phyloP scores from a whole-genome alignment of 805 yeast genomes.

The Pichia thaimueangensis region DNA sequence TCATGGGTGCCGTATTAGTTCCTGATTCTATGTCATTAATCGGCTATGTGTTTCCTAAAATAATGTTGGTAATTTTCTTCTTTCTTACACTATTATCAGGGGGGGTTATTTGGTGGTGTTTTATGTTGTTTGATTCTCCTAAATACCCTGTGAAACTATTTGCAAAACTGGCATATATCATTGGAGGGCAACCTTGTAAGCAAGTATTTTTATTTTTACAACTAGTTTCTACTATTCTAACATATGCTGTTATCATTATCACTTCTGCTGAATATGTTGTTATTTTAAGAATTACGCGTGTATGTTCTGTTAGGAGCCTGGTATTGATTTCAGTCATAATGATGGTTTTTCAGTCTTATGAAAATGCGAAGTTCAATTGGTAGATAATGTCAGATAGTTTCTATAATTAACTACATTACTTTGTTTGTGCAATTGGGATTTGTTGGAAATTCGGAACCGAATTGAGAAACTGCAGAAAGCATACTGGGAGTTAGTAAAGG shows the following conservation, averaged over 20 bases:
- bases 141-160: constrained; percentile 37
- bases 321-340: constrained; percentile 35
- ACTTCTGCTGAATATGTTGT: constrained; percentile 36
- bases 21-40: constrained; percentile 10
- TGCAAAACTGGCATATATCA: constrained; percentile 35
- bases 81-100: constrained; percentile 35
- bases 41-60: constrained; percentile 11
- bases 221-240: constrained; percentile 34
- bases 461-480: constrained; percentile 17
- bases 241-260: constrained; percentile 34
- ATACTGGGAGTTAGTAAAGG: constrained; percentile 19
- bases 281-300: constrained; percentile 28
- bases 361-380: constrained; percentile 33
- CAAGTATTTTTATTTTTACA: constrained; percentile 31
- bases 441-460: constrained; percentile 13
- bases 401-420: constrained; percentile 15
- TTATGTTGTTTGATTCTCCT: constrained; percentile 32
- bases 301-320: constrained; percentile 35
- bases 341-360: constrained; percentile 37
- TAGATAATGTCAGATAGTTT: constrained; percentile 15
- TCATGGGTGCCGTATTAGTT: constrained; percentile 18
- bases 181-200: constrained; percentile 30
- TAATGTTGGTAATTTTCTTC: constrained; percentile 9
- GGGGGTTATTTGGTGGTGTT: constrained; percentile 30
- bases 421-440: constrained; percentile 17